Evolutionary conservation across 2,329 filamentous ascomycete genomes (phyloP).

Genomic region (Verticillium longisporum): DNA sequence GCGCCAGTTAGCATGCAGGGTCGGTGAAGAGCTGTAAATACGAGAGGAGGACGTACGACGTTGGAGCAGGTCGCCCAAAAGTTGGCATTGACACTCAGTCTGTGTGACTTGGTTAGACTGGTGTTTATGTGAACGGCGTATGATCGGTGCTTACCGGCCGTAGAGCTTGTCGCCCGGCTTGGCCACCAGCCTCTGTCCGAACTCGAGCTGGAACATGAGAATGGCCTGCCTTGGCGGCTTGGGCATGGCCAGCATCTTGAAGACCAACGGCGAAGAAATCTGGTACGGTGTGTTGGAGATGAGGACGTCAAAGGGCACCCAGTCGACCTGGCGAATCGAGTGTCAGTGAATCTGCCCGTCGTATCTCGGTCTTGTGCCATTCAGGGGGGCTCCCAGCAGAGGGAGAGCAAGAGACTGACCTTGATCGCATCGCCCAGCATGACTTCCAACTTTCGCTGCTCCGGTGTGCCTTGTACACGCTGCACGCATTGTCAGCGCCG

Average conservation of each 20-base stretch:
- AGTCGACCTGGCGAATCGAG: conserved; percentile 11
- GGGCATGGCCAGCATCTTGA: conserved; percentile 76
- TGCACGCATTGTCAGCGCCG: conserved; percentile 57
- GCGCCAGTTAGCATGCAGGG: not conserved
- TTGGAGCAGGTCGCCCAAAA: conserved; percentile 13
- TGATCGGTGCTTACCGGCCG: conserved; percentile 52
- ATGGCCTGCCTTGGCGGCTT: conserved; percentile 78
- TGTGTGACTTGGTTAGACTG: not conserved
- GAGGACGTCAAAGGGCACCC: conserved; percentile 72
- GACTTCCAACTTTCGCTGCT: conserved; percentile 78
- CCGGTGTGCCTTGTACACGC: conserved; percentile 83
- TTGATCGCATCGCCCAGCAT: conserved; percentile 71
- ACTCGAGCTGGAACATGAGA: conserved; percentile 96
- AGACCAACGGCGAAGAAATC: conserved; percentile 88
- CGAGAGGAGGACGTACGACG: conserved; percentile 2
- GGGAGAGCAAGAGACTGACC: conserved; percentile 1
- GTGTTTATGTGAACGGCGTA: no score
- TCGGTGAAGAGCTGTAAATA: not conserved
- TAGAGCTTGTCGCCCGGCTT: conserved; percentile 42
- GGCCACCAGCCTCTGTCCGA: conserved; percentile 83
- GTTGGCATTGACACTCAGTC: conserved; percentile 13
- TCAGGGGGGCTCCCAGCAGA: no score
- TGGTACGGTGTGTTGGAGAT: conserved; percentile 64
- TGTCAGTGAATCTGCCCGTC: no score
- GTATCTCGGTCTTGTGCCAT: no score